phyloP scores from a whole-genome alignment of 129 eudicot genomes.

The sunflower (Helianthus annuus) region HanXRQr2.0-SUNRISE NC_035445.2:103184377-103184876 shows the following conservation, averaged over 20 bases:
- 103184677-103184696: constrained; percentile 22
- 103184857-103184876: background rate
- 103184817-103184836: constrained; percentile 21
- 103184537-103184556: no score
- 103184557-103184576: no score
- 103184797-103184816: background rate
- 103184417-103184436: no score
- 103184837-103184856: constrained; percentile 9
- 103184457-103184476: no score
- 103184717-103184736: constrained; percentile 26
- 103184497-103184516: no score
- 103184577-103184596: no score
- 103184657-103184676: constrained; percentile 12
- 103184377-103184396: no score
- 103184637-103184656: constrained; percentile 49
- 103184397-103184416: no score
- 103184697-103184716: constrained; percentile 18
- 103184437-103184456: no score
- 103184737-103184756: constrained; percentile 27
- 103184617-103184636: constrained; percentile 85
- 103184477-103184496: no score
- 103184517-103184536: no score
- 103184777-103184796: constrained; percentile 5
- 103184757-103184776: constrained; percentile 15
- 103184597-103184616: background rate